Evolutionary conservation across 192 early-diverging fungal species (phyloP), one percentile per base, ranked within the genome.

Genomic region (Coemansia sp.): DNA sequence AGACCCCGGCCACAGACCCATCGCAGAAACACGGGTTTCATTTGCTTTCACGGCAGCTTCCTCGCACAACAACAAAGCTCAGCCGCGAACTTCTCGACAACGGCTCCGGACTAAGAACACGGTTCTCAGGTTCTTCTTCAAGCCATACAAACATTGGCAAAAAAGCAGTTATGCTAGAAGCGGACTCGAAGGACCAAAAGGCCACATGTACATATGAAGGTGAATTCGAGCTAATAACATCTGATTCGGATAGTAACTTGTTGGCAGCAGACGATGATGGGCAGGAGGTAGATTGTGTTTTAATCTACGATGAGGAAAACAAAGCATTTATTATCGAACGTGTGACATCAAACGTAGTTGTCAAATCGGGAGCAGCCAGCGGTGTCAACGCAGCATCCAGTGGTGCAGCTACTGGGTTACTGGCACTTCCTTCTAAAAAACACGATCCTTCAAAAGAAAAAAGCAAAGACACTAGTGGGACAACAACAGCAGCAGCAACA

Each of bases 271-370:
- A 38, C 36, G 36, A 38, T 38, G 62, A n/a, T n/a, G n/a, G 57
- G 16, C 72, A 71, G 14, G 71, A 73, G 28, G 45, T 81, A 28
- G 67, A 75, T 10, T 81, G 79, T 38, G 64, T 81, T 6, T 36
- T 81, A 40, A 60, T 81, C 22, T 81, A 81, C 33, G 79, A 81
- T 33, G 63, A 65, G 7, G 73, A 81, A 38, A 60, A 60, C 59
- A 63, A 70, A 31, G 70, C 70, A 7, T 81, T 81, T 67, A 68
- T 75, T 16, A 67, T 81, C 55, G 73, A 81, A 36, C 63, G 71
- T 5, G 20, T 81, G 31, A 50, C 67, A 1, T 69, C 70, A 5
- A 63, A 31, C 17, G 45, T 61, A 4, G 54, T 32, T 0, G 51
- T 81, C 7, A 75, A 59, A 31, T 60, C 73, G 2, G 67, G 73